phyloP scores from a whole-genome alignment of 1,139 yeast genomes.

The Pneumocystis carinii region DNA sequence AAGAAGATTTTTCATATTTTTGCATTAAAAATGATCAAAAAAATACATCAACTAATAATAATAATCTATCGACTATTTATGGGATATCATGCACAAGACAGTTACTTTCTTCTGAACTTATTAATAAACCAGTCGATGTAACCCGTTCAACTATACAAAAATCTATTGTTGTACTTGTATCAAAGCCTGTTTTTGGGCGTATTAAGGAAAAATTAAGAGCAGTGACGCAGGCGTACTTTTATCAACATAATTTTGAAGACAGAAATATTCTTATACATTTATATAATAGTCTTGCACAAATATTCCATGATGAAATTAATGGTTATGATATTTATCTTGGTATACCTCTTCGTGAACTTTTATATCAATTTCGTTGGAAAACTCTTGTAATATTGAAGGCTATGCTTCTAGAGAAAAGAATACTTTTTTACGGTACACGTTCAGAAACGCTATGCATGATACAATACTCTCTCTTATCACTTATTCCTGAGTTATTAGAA shows the following conservation, averaged over 20 bases:
- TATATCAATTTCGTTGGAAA: slow-evolving; percentile 44
- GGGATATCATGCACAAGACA: slow-evolving; percentile 92
- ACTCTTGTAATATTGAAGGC: slow-evolving; percentile 63
- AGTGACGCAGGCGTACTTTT: slow-evolving; percentile 72
- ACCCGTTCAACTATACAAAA: slow-evolving; percentile 86
- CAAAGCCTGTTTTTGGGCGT: slow-evolving; percentile 73
- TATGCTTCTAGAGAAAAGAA: slow-evolving; percentile 53
- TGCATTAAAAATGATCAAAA: slow-evolving; percentile 32
- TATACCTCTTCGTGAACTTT: slow-evolving; percentile 49
- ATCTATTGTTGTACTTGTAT: slow-evolving; percentile 71
- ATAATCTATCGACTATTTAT: slow-evolving; percentile 49
- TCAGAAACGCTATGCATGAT: slow-evolving; percentile 62
- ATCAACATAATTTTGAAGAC: slow-evolving; percentile 65
- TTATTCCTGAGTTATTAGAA: slow-evolving; percentile 38
- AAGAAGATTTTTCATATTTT: slow-evolving; percentile 85
- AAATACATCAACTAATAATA: background rate
- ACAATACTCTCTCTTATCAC: slow-evolving; percentile 37
- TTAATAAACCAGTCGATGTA: slow-evolving; percentile 46
- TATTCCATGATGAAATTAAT: slow-evolving; percentile 27
- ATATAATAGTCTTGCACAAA: slow-evolving; percentile 51
- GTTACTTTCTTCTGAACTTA: slow-evolving; percentile 47
- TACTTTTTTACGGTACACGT: slow-evolving; percentile 54
- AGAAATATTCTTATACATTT: slow-evolving; percentile 50
- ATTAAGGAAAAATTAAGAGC: slow-evolving; percentile 80
- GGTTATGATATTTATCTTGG: slow-evolving; percentile 60